Evolutionary conservation across 306 rosid species (phyloP).

Genomic region (Cicer arietinum): DNA sequence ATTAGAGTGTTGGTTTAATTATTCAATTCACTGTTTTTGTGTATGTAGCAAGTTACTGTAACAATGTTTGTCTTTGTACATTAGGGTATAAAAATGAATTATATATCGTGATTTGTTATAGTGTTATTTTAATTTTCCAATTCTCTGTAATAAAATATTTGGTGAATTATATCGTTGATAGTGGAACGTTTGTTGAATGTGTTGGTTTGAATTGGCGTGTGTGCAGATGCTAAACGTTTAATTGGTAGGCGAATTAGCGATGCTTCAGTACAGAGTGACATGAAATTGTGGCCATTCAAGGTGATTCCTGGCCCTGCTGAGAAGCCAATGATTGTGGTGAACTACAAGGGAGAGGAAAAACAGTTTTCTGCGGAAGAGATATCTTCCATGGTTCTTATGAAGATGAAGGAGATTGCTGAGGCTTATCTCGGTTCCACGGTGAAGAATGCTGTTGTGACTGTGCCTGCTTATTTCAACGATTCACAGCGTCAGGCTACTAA

Average conservation of each 20-base stretch:
- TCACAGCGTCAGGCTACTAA: slow-evolving; percentile 66
- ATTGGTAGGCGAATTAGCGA: slow-evolving; percentile 57
- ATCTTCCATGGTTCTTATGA: slow-evolving; percentile 60
- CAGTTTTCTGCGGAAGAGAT: slow-evolving; percentile 61
- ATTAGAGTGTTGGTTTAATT: not conserved
- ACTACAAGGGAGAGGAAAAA: slow-evolving; percentile 59
- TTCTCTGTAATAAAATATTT: not conserved
- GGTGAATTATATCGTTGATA: not conserved
- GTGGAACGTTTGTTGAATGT: not conserved
- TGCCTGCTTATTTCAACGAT: slow-evolving; percentile 64
- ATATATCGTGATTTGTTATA: not conserved
- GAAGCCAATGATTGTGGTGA: slow-evolving; percentile 61
- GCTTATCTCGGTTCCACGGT: slow-evolving; percentile 53
- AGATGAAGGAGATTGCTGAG: slow-evolving; percentile 69
- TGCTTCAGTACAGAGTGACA: slow-evolving; percentile 53
- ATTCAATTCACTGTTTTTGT: not conserved
- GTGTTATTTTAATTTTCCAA: not conserved
- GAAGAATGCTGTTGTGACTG: slow-evolving; percentile 61
- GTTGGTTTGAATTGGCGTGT: not conserved
- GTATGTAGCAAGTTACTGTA: not conserved
- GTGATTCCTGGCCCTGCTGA: slow-evolving; percentile 58
- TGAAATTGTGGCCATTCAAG: slow-evolving; percentile 64
- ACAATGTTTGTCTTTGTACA: not conserved
- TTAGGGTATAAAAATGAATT: not conserved
- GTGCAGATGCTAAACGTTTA: slow-evolving; percentile 61